phyloP scores from a whole-genome alignment of 129 eudicot species.

The Ambrosia trifida region DNA sequence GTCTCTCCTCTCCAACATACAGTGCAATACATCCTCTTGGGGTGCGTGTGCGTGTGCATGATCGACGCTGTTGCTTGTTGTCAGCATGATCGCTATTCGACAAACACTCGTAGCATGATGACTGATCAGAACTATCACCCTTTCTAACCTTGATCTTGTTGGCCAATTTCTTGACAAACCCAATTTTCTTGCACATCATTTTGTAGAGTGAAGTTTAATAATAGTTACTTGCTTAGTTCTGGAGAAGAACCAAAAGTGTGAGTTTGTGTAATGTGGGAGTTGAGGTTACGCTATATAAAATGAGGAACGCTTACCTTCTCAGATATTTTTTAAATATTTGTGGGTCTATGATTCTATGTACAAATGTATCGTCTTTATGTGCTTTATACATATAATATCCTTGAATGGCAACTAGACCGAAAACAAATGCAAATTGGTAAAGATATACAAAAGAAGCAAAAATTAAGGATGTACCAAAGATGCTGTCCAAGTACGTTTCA shows the following conservation, averaged over 20 bases:
- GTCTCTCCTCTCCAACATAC: constrained; percentile 79
- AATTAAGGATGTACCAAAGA: constrained; percentile 12
- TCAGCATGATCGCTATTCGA: constrained; percentile 25
- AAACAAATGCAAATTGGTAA: constrained; percentile 29
- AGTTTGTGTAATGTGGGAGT: constrained; percentile 20
- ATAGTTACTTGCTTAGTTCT: constrained; percentile 9
- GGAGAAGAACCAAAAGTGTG: constrained; percentile 15
- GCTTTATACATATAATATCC: constrained; percentile 30
- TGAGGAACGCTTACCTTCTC: constrained; percentile 12
- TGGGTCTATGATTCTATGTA: constrained; percentile 15
- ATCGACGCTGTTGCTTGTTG: constrained; percentile 12
- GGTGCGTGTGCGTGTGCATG: constrained; percentile 30
- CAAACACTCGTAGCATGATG: constrained; percentile 34
- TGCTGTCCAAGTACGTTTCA: constrained; percentile 26
- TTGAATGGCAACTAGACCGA: constrained; percentile 26
- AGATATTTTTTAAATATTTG: constrained; percentile 19
- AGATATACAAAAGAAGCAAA: constrained; percentile 9
- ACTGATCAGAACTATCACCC: not conserved
- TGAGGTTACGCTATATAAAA: constrained; percentile 18
- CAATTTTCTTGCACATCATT: constrained; percentile 67
- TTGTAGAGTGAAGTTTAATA: constrained; percentile 4
- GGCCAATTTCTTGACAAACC: constrained; percentile 63
- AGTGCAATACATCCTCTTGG: constrained; percentile 71
- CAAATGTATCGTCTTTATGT: constrained; percentile 32
- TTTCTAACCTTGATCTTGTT: constrained; percentile 45